Conservation (phyloP, 371 early-diverging fungal genomes). For the Mucor piriformis region DNA sequence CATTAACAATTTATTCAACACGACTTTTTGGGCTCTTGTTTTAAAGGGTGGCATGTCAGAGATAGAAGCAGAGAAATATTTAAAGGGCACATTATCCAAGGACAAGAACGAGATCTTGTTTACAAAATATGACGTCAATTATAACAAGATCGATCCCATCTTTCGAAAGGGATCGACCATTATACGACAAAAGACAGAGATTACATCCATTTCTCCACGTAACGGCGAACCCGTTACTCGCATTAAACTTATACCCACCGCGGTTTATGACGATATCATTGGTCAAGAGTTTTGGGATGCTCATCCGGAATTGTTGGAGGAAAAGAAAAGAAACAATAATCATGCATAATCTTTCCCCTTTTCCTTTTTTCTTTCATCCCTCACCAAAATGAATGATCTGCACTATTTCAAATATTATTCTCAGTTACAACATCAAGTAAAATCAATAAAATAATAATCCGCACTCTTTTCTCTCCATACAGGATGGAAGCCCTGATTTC, state of each 20-base stretch:
- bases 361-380: neutral
- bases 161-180: conserved; percentile 88
- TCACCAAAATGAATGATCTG: conserved; percentile 51
- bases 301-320: conserved; percentile 32
- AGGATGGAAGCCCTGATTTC: neutral
- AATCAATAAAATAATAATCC: neutral
- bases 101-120: conserved; percentile 93
- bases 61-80: conserved; percentile 66
- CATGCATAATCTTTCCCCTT: neutral
- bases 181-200: conserved; percentile 57
- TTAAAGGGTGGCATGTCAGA: conserved; percentile 63
- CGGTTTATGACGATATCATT: conserved; percentile 85
- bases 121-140: conserved; percentile 83
- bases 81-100: conserved; percentile 80
- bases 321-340: conserved; percentile 9
- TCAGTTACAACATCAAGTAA: conserved; percentile 94
- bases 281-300: conserved; percentile 82
- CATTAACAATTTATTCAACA: conserved; percentile 91
- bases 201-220: conserved; percentile 42
- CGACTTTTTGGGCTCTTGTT: conserved; percentile 93
- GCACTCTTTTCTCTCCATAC: no score
- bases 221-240: conserved; percentile 36
- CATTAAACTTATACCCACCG: conserved; percentile 44
- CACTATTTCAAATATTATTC: conserved; percentile 94
- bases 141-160: conserved; percentile 79